phyloP scores from a whole-genome alignment of 1,284 basidiomycete species.

The Ceratobasidium sp. region DNA sequence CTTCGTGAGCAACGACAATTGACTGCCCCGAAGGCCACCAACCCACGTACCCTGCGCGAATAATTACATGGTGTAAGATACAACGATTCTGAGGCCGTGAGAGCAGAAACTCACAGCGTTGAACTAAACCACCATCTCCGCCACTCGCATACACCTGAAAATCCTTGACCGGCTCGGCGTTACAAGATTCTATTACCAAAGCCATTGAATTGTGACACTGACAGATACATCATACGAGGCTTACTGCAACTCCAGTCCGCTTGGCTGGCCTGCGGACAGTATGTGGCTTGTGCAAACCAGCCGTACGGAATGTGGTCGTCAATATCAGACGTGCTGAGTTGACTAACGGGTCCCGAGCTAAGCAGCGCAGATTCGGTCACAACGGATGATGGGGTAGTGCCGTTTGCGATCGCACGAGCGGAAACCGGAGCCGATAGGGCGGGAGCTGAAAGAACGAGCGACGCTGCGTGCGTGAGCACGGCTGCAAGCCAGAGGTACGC shows the following conservation, averaged over 20 bases:
- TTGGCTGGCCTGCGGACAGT: slow-evolving; percentile 20
- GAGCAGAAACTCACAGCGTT: slow-evolving; percentile 12
- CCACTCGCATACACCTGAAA: slow-evolving; percentile 21
- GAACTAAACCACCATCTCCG: slow-evolving; percentile 16
- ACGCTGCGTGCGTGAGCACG: not conserved
- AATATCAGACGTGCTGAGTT: not conserved
- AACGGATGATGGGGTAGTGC: not conserved
- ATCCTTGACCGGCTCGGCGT: slow-evolving; percentile 27
- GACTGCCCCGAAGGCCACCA: slow-evolving; percentile 33
- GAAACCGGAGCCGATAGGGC: not conserved
- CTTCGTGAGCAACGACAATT: slow-evolving; percentile 29
- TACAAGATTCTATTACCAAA: not conserved
- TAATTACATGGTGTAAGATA: not conserved
- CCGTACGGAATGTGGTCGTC: slow-evolving; percentile 13
- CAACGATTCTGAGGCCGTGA: not conserved
- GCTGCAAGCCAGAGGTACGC: not conserved
- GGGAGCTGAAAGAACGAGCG: not conserved
- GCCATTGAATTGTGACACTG: not conserved
- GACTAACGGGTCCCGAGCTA: not conserved
- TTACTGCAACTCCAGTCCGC: slow-evolving; percentile 29
- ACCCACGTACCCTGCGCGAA: slow-evolving; percentile 22
- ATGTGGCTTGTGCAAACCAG: slow-evolving; percentile 22
- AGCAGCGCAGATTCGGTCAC: not conserved
- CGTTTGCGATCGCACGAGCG: too few relatives aligned
- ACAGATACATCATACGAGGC: not conserved